phyloP scores from a whole-genome alignment of 352 stramenopile species.

The Globisporangium spiculum region DNA sequence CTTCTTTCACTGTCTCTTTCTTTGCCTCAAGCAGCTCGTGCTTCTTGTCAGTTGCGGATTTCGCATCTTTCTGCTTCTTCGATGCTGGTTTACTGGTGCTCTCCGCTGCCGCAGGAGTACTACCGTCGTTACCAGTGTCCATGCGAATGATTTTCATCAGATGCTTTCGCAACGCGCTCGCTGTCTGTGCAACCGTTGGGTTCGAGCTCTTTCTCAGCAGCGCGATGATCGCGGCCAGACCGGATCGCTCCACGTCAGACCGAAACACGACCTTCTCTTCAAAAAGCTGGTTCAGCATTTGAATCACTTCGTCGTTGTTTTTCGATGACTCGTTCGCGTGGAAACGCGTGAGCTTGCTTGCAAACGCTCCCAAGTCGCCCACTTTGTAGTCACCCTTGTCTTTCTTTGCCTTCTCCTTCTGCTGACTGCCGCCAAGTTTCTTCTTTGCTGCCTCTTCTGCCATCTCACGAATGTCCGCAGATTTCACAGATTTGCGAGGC shows the following conservation, averaged over 20 bases:
- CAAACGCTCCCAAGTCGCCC: conserved; percentile 51
- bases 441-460: conserved; percentile 68
- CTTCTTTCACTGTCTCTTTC: conserved; percentile 1
- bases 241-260: conserved; percentile 66
- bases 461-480: conserved; percentile 69
- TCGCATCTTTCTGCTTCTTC: conserved; percentile 21
- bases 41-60: conserved; percentile 8
- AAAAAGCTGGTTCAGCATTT: conserved; percentile 73
- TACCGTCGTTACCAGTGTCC: conserved; percentile 32
- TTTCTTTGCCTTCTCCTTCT: conserved; percentile 46
- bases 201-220: conserved; percentile 64
- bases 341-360: conserved; percentile 58
- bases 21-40: background rate
- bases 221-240: conserved; percentile 66
- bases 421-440: conserved; percentile 25
- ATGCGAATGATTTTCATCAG: conserved; percentile 64
- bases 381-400: conserved; percentile 72
- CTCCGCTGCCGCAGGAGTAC: conserved; percentile 19
- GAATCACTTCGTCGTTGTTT: conserved; percentile 71
- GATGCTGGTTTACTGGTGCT: conserved; percentile 32
- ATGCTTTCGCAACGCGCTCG: conserved; percentile 76
- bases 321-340: conserved; percentile 67
- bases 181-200: conserved; percentile 63
- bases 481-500: conserved; percentile 75
- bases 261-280: conserved; percentile 68